Evolutionary conservation across 2,329 filamentous ascomycete genomes (phyloP), one percentile per base, ranked within the genome.

Genomic region (Curvularia eragrostidis): DNA sequence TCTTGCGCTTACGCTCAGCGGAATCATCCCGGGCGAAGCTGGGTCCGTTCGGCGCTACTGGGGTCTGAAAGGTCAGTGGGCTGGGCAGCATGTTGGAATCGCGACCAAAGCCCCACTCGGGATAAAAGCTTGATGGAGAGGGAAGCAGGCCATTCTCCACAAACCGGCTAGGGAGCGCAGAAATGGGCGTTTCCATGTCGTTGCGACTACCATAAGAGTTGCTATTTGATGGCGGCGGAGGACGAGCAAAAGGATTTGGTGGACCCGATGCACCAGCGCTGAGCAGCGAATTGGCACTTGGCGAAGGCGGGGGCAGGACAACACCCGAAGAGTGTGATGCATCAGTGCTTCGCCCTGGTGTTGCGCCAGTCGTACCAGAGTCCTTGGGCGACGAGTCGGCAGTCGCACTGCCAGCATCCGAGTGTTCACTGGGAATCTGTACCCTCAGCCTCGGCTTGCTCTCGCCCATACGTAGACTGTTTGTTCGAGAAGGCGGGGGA

Each of bases 221-320:
- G 71, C 78, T 81, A 67, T 84, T 86, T 55, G 87, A 83, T 26
- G 93, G 91, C 4, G 91, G 92, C 24, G 89, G 85, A 0, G 94
- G 95, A 41, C 94, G 85, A 7, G 95, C 95, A 75, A 98, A 99
- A 0, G 95, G 95, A 75, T 99, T 99, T 2, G 93, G 93, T 13
- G 95, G 95, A 0, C 95, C 95, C 36, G 89, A 90, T 8, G 95
- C 94, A 39, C 95, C 95, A 0, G 95, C 95, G 47, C 93, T 97
- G 54, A 97, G 82, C 6, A 98, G 82, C 2, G 92, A 87, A 21
- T 90, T 90, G 2, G 92, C 91, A 28, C 92, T 96, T 0, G 95
- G 94, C 1, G 95, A 97, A 0, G 95, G 95, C 7, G 94, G 94
- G 18, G 95, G 95, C 5, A 99, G 83, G 2, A 97, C 91, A 19